Percentiles rank a stretch among this genome's conserved stretches.
Conservation (phyloP, 2,329 filamentous ascomycete genomes). For the Cytospora schulzeri region DNA sequence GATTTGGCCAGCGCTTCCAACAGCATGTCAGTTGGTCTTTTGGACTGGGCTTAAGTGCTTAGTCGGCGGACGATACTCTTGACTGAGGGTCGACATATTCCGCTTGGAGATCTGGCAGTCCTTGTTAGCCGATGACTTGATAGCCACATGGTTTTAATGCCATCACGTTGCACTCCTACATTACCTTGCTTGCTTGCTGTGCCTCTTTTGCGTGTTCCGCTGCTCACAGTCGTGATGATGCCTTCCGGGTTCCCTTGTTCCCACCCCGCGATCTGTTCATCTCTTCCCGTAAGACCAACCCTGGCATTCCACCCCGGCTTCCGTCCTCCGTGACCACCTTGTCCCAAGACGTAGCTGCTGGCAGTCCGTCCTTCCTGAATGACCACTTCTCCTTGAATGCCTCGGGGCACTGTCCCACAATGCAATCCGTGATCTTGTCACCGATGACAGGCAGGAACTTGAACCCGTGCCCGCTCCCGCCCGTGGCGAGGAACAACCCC, state of each 20-base stretch:
- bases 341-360: constrained; percentile 36
- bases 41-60: constrained; percentile 1
- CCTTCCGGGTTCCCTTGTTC: constrained; percentile 4
- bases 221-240: constrained; percentile 21
- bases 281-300: constrained; percentile 50
- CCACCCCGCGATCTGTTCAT: constrained; percentile 33
- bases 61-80: constrained; percentile 7
- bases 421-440: constrained; percentile 59
- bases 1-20: constrained; percentile 3
- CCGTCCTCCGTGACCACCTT: constrained; percentile 56
- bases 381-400: constrained; percentile 61
- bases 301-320: constrained; percentile 51
- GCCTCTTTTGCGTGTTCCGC: not conserved
- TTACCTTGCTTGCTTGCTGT: not conserved
- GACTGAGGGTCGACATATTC: not conserved
- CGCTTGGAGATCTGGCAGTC: not conserved
- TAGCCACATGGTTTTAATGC: constrained; percentile 23
- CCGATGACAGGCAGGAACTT: constrained; percentile 71
- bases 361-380: constrained; percentile 60
- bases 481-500: constrained; percentile 62
- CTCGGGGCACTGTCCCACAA: constrained; percentile 48
- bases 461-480: constrained; percentile 67
- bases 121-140: constrained; percentile 25
- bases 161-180: constrained; percentile 16
- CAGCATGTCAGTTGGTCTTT: constrained; percentile 6